Percentiles rank a stretch among this genome's conserved stretches.
These are phyloP conservation scores for Cicer arietinum DNA, from an alignment of 306 rosid species.

Conservation along the genomic window DNA sequence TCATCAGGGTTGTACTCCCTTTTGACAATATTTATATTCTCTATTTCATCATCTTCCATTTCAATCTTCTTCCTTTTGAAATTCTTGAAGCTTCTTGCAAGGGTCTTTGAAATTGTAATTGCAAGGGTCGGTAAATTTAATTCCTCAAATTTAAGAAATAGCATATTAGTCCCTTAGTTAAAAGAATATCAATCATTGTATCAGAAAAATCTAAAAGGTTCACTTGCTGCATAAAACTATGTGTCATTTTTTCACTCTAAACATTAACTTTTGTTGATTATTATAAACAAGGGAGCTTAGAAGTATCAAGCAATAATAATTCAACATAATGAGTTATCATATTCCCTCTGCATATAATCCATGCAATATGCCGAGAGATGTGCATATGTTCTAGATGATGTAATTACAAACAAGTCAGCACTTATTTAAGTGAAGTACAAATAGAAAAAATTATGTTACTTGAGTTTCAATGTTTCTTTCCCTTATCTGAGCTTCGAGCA, in stretches of 20 bases:
- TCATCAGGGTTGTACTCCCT: constrained; percentile 48
- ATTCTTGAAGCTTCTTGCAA: constrained; percentile 57
- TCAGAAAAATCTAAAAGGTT: background rate
- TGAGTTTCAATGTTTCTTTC: constrained; percentile 54
- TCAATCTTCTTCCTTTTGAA: constrained; percentile 63
- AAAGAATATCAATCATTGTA: too few relatives aligned
- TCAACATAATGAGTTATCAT: constrained; percentile 12
- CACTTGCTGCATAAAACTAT: background rate
- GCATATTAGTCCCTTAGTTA: too few relatives aligned
- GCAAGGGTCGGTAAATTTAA: too few relatives aligned
- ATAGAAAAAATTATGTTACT: constrained; percentile 50
- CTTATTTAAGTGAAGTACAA: constrained; percentile 5
- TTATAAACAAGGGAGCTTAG: background rate
- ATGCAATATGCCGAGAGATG: too few relatives aligned
- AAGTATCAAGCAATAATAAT: constrained; percentile 12
- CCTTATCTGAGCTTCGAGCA: constrained; percentile 82
- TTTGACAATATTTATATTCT: constrained; percentile 43
- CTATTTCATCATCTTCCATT: constrained; percentile 39
- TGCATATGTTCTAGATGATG: background rate
- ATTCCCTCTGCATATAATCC: background rate
- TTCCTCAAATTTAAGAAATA: too few relatives aligned
- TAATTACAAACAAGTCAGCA: background rate
- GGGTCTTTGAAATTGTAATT: too few relatives aligned
- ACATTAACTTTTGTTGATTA: background rate
- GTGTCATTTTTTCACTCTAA: background rate